Conservation (phyloP, 192 early-diverging fungal species). For the Chytriomyces hyalinus region DNA sequence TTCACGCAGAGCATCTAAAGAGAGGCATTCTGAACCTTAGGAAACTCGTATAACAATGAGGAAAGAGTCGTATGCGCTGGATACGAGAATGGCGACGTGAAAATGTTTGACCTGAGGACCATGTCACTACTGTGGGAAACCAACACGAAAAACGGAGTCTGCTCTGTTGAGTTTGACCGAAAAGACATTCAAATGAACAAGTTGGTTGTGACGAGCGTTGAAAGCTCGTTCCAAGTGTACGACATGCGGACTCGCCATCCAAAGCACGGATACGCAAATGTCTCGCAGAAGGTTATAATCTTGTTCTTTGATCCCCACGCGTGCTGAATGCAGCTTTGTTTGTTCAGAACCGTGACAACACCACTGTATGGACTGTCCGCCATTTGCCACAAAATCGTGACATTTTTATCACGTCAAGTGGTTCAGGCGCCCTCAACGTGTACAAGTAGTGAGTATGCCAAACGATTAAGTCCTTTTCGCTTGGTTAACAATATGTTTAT, state of each 20-base stretch:
- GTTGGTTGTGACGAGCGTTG: conserved; percentile 62
- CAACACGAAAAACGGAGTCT: conserved; percentile 74
- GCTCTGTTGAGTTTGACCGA: conserved; percentile 62
- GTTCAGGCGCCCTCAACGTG: conserved; percentile 61
- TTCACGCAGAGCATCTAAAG: neutral
- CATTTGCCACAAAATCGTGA: conserved; percentile 72
- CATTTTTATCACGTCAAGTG: conserved; percentile 65
- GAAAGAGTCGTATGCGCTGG: conserved; percentile 67
- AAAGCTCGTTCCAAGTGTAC: conserved; percentile 56
- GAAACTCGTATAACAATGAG: conserved; percentile 60
- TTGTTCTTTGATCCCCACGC: neutral
- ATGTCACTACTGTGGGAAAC: conserved; percentile 69
- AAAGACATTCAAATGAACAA: conserved; percentile 61
- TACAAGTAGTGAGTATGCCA: conserved; percentile 62
- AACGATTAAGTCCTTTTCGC: neutral
- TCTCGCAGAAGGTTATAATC: conserved; percentile 48
- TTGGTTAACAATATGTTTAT: neutral
- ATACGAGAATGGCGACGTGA: conserved; percentile 78
- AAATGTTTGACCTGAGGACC: conserved; percentile 68
- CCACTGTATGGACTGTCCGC: conserved; percentile 69
- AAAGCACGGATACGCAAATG: conserved; percentile 50
- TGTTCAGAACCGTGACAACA: conserved; percentile 48
- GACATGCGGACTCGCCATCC: conserved; percentile 63
- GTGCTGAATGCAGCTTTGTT: conserved; percentile 9
- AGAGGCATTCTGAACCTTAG: conserved; percentile 23